phyloP scores from a whole-genome alignment of 192 early-diverging fungal species.

The Dispira parvispora region DNA sequence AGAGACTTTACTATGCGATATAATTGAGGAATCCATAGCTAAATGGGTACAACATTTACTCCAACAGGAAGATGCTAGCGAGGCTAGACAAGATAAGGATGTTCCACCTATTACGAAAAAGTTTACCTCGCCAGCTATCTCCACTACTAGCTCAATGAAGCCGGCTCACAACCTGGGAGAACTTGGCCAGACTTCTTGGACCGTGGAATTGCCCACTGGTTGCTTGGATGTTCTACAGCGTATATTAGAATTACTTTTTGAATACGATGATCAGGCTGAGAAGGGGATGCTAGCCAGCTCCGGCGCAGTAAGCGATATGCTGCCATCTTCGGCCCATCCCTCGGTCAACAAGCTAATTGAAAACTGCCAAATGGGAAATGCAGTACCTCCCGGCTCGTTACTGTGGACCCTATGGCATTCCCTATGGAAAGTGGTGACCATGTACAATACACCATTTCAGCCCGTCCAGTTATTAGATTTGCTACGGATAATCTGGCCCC shows the following conservation, averaged over 20 bases:
- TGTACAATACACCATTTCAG: slow-evolving; percentile 23
- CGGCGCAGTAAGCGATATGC: slow-evolving; percentile 12
- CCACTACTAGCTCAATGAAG: slow-evolving; percentile 11
- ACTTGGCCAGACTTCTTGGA: slow-evolving; percentile 23
- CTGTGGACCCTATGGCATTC: slow-evolving; percentile 28
- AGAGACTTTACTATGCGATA: slow-evolving; percentile 25
- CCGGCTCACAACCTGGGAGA: slow-evolving; percentile 20
- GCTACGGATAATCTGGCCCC: slow-evolving; percentile 49
- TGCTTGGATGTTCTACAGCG: slow-evolving; percentile 28
- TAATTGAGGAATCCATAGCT: slow-evolving; percentile 25
- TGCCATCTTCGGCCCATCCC: slow-evolving; percentile 3
- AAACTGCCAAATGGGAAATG: slow-evolving; percentile 22
- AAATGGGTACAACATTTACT: slow-evolving; percentile 19
- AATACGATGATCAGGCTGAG: slow-evolving; percentile 15
- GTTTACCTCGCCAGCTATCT: not conserved
- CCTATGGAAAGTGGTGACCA: slow-evolving; percentile 20
- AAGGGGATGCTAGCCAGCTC: slow-evolving; percentile 12
- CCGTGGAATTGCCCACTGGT: slow-evolving; percentile 17
- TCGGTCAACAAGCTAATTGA: slow-evolving; percentile 17
- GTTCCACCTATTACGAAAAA: not conserved
- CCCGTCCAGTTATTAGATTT: slow-evolving; percentile 42
- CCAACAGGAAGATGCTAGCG: not conserved
- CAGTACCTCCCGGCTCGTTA: slow-evolving; percentile 22
- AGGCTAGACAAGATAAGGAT: not conserved
- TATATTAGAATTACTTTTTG: slow-evolving; percentile 13